Evolutionary conservation across 2,329 filamentous ascomycete species (phyloP).

Genomic region (Diplodia seriata): DNA sequence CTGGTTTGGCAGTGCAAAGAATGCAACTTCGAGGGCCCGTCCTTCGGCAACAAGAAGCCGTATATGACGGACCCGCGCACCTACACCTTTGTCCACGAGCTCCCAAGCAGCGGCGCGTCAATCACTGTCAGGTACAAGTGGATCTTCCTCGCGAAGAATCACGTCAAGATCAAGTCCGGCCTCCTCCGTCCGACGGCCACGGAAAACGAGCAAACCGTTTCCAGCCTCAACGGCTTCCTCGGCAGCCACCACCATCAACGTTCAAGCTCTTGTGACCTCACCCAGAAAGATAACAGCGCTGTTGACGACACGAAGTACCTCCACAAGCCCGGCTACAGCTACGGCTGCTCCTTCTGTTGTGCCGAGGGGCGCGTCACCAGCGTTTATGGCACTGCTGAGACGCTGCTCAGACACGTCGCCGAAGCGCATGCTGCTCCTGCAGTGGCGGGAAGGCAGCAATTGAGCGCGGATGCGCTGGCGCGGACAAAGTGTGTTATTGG

Average conservation of each 20-base stretch:
- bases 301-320: constrained; percentile 9
- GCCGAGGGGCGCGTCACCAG: constrained; percentile 43
- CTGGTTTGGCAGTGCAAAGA: constrained; percentile 46
- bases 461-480: constrained; percentile 39
- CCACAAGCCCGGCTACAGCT: constrained; percentile 34
- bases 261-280: background rate
- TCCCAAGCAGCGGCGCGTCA: background rate
- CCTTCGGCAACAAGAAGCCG: constrained; percentile 38
- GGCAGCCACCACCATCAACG: constrained; percentile 36
- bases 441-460: constrained; percentile 33
- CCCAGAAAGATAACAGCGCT: constrained; percentile 8
- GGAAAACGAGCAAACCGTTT: background rate
- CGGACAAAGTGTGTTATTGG: constrained; percentile 48
- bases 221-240: constrained; percentile 1
- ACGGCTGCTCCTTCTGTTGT: constrained; percentile 48
- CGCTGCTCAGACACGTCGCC: constrained; percentile 49
- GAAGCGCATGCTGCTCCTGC: constrained; percentile 43
- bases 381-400: constrained; percentile 48
- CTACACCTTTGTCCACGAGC: constrained; percentile 31
- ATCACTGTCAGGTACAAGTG: constrained; percentile 43
- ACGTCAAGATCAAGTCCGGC: constrained; percentile 39
- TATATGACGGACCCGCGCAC: constrained; percentile 43
- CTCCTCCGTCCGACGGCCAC: constrained; percentile 11
- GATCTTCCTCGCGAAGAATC: constrained; percentile 50
- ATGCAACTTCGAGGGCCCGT: constrained; percentile 46